phyloP scores from a whole-genome alignment of 768 basidiomycete species.

The Rubroboletus pulcherrimus region DNA sequence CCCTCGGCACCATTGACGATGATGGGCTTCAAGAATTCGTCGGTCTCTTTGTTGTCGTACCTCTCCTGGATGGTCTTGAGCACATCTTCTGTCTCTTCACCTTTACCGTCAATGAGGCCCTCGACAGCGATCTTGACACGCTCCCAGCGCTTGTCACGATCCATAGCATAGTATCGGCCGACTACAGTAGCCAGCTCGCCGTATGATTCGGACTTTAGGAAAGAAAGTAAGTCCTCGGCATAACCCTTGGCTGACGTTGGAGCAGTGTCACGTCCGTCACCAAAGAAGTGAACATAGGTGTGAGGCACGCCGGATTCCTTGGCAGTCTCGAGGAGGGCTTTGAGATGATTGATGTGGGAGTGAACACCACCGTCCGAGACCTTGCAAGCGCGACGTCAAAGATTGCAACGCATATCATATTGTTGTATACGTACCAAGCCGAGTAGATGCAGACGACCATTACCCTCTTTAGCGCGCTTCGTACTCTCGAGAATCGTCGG shows the following conservation, averaged over 20 bases:
- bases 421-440: constrained; percentile 60
- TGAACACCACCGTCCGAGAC: constrained; percentile 97
- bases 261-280: constrained; percentile 92
- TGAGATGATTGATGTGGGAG: constrained; percentile 89
- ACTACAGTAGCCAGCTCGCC: constrained; percentile 83
- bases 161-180: constrained; percentile 96
- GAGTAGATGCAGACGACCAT: constrained; percentile 82
- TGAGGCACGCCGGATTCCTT: constrained; percentile 82
- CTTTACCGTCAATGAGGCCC: constrained; percentile 69
- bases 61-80: constrained; percentile 67
- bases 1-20: constrained; percentile 78
- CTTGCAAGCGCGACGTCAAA: constrained; percentile 35
- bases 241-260: constrained; percentile 80
- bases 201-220: constrained; percentile 69
- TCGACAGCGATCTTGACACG: constrained; percentile 87
- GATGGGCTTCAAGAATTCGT: constrained; percentile 95
- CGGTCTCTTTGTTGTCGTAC: constrained; percentile 84
- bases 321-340: constrained; percentile 85
- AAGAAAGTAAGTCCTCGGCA: constrained; percentile 70
- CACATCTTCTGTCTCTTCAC: constrained; percentile 51
- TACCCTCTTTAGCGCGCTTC: constrained; percentile 75
- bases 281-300: constrained; percentile 90
- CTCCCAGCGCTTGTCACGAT: constrained; percentile 96
- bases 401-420: background rate
- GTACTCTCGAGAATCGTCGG: constrained; percentile 66